Conservation (phyloP, 805 yeast genomes). For the Spathaspora arborariae region DNA sequence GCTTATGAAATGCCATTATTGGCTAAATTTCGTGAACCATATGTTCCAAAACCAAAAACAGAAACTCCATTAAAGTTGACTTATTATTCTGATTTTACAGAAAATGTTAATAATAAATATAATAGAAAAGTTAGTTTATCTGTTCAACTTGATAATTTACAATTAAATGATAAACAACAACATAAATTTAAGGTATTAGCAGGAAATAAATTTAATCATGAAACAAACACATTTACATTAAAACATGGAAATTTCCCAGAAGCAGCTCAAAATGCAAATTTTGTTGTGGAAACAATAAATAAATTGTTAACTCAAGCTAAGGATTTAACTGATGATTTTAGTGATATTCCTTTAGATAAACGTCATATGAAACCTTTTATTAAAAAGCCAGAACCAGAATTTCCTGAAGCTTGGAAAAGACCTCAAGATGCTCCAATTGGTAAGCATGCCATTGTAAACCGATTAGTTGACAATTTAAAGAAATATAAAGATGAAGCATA, state of each 20-base stretch:
- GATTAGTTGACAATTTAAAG: constrained; percentile 30
- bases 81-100: constrained; percentile 64
- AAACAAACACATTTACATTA: constrained; percentile 57
- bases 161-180: constrained; percentile 45
- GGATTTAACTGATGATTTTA: constrained; percentile 58
- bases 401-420: constrained; percentile 76
- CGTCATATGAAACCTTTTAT: constrained; percentile 52
- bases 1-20: constrained; percentile 91
- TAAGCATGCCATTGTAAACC: constrained; percentile 30
- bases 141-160: constrained; percentile 51
- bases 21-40: constrained; percentile 69
- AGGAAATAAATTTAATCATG: constrained; percentile 69
- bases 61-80: constrained; percentile 60
- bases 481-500: constrained; percentile 29
- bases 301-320: constrained; percentile 63
- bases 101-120: constrained; percentile 62
- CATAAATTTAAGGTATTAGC: constrained; percentile 80
- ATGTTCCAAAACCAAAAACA: constrained; percentile 43
- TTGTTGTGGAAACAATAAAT: constrained; percentile 60
- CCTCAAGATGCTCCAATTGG: constrained; percentile 64
- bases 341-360: constrained; percentile 77
- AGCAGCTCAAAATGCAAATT: constrained; percentile 83
- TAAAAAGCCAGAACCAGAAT: constrained; percentile 37
- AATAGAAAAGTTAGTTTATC: constrained; percentile 65
- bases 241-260: constrained; percentile 64